Base-by-base conservation (phyloP, 441 rosid species). In the Kokia cookei region DNA sequence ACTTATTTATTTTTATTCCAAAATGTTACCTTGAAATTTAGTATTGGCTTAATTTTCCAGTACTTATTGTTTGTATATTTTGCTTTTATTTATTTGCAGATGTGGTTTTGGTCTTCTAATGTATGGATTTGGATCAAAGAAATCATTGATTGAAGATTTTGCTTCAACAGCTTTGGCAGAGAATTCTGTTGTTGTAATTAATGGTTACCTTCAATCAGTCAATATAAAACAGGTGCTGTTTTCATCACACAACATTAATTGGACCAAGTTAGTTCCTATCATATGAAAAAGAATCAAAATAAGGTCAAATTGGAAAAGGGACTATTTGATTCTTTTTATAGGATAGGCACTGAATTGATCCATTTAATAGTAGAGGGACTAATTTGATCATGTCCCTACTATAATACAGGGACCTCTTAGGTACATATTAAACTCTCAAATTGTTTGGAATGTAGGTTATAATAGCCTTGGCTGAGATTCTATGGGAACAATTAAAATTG, bases 121-220 rank as follows among this genome's bases (percentile, higher is more conserved):
- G 91, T 91, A 90, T 73, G 99, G 99, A 7, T 93, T 96, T 83
- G 99, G 99, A 79, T 95, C 95, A 24, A 95, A 95, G 82, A 95
- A 88, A 78, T 81, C 84, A 19, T 78, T 89, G 57, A 35, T 93
- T 61, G 97, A 96, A 82, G 94, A 96, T 82, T 96, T 96, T 83
- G 97, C 97, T 76, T 93, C 97, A 51, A 69, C 84, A 26, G 84
- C 97, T 58, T 76, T 96, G 79, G 80, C 84, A 0, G 91, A 93
- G 64, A 84, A 89, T 82, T 83, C 97, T 3, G 97, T 90, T 24
- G 82, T 91, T 2, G 97, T 96, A n/a, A 80, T 96, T 83, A 96
- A 96, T 81, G 98, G 98, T 64, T 92, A 91, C 84, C 94, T 93
- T 74, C 94, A 87, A 75, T 91, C 93, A 11, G 67, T 92, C 65